Conservation (phyloP, 306 rosid species). For the Echinosophora koreensis region DNA sequence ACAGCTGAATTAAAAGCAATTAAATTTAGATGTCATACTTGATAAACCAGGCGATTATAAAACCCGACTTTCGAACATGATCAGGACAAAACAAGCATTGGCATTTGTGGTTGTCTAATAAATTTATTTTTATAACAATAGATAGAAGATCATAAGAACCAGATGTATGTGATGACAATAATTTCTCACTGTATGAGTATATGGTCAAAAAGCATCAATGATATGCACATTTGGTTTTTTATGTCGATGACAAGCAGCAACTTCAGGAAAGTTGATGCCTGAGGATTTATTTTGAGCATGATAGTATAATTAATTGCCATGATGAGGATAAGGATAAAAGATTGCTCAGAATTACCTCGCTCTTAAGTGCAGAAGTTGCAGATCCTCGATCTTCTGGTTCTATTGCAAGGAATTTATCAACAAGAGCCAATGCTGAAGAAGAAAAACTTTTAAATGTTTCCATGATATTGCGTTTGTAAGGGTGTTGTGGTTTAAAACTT, state of each 20-base stretch:
- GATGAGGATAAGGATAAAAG: background rate
- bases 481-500: slow-evolving; percentile 87
- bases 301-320: background rate
- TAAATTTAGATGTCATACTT: background rate
- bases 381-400: slow-evolving; percentile 82
- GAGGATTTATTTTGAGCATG: background rate
- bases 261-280: background rate
- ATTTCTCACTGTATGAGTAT: background rate
- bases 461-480: slow-evolving; percentile 64
- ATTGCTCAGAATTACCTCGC: slow-evolving; percentile 59
- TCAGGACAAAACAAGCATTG: background rate
- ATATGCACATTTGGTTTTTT: background rate
- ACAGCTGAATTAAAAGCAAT: background rate
- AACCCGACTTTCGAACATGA: background rate
- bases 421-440: slow-evolving; percentile 71
- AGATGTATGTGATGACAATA: background rate
- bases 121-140: no score
- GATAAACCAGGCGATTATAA: background rate
- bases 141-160: background rate
- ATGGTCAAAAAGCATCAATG: background rate
- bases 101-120: background rate
- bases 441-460: slow-evolving; percentile 72
- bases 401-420: slow-evolving; percentile 75
- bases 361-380: slow-evolving; percentile 69
- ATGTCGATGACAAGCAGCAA: background rate